Evolutionary conservation across 169 alveolate species (phyloP).

Genomic region (Eimeria praecox): DNA sequence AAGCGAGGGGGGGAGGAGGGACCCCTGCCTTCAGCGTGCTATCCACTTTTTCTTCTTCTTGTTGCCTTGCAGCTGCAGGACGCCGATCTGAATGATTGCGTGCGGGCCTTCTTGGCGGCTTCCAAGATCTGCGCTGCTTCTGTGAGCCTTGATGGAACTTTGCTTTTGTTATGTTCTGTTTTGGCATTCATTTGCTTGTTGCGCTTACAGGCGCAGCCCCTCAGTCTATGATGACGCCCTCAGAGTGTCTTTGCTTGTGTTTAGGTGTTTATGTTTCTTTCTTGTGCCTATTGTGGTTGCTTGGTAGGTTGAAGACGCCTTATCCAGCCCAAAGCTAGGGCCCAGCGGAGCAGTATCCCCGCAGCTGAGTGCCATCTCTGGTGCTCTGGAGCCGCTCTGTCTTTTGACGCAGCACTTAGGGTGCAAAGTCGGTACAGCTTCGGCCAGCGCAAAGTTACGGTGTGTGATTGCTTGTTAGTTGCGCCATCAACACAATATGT

Average conservation of each 20-base stretch:
- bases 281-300: background rate
- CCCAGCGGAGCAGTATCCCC: background rate
- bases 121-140: background rate
- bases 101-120: conserved; percentile 37
- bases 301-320: background rate
- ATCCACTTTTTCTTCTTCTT: background rate
- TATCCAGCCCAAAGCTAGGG: background rate
- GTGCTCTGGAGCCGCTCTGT: conserved; percentile 15
- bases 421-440: background rate
- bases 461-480: background rate
- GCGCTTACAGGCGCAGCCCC: background rate
- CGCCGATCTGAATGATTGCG: conserved; percentile 41
- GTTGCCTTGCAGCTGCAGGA: conserved; percentile 15
- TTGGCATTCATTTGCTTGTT: background rate
- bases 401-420: conserved; percentile 15
- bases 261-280: background rate
- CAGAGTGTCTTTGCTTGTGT: background rate
- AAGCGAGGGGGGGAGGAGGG: background rate
- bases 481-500: background rate
- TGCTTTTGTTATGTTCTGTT: background rate
- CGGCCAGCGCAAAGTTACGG: conserved; percentile 64
- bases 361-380: background rate
- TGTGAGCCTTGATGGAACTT: background rate
- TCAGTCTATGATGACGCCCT: background rate
- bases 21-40: background rate